Base-by-base conservation (phyloP, 2,329 filamentous ascomycete species). In the Fusarium odoratissimum region DNA sequence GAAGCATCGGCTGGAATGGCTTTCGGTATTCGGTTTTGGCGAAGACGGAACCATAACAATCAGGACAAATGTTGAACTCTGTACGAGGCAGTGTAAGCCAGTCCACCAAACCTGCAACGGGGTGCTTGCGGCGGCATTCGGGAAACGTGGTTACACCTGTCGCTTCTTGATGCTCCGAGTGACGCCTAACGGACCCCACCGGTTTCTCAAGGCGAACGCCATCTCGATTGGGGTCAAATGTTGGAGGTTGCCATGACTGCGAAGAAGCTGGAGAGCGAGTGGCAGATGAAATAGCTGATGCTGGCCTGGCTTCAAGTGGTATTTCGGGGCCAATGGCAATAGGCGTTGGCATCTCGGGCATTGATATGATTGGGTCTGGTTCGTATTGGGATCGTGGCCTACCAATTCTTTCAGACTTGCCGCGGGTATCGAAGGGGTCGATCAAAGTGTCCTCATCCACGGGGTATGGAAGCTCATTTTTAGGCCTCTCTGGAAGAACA, bases 41-140 rank as follows among this genome's bases (percentile, higher is more conserved):
- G 73, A 95, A 94, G 13, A 94, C 88, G 10, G 87, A 86, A 6
- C 88, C 86, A 79, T 93, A 94, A 82, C 95, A 98, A 17, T 89
- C 89, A 0, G 94, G 93, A 76, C 95, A 98, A 49, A 98, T 92
- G 70, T 93, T 90, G 75, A 98, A 92, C 17, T 91, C 88, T 68
- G 91, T 89, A 19, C 90, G 89, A 8, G 90, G 89, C 8, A 98
- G 85, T 0, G 92, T 95, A 69, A 95, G 90, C 93, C 95, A 98
- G 77, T 96, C 94, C 69, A 91, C 85, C 68, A 91, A 87, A 4
- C 91, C 91, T 14, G 88, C 83, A 17, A 90, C 87, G 16, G 89
- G 88, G 8, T 86, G 83, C 42, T 87, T 89, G 67, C 93, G 88
- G 11, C 91, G 91, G 75, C 95, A 97, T 6, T 90, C 86, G 6